Evolutionary conservation across 1,139 yeast species (phyloP).

Genomic region (Nakaseomyces kungkrabaensis): DNA sequence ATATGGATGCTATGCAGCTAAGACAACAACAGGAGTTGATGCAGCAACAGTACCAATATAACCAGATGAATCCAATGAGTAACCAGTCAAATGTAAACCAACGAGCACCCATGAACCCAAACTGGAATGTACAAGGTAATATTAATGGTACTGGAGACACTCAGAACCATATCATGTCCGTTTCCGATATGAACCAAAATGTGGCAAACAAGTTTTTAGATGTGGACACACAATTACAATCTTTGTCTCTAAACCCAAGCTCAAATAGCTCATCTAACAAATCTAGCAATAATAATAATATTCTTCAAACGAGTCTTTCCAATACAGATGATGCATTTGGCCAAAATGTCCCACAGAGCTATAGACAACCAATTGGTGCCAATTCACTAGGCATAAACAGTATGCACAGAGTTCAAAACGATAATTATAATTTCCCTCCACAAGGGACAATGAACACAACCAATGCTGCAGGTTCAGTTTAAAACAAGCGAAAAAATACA

Average conservation of each 20-base stretch:
- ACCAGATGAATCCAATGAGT: not conserved
- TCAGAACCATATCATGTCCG: not conserved
- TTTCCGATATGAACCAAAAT: not conserved
- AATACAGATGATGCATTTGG: not conserved
- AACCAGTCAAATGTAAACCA: not conserved
- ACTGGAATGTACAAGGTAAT: not conserved
- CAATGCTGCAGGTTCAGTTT: constrained; percentile 2
- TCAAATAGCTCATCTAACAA: not conserved
- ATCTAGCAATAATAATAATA: not conserved
- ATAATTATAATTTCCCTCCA: not conserved
- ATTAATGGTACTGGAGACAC: not conserved
- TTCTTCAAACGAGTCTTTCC: not conserved
- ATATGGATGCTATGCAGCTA: not conserved
- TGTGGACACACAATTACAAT: not conserved
- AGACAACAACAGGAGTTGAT: constrained; percentile 2
- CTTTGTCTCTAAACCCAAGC: not conserved
- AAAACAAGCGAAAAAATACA: not conserved
- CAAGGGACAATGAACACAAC: not conserved
- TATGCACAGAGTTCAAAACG: not conserved
- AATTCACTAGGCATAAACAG: not conserved
- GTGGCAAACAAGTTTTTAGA: not conserved
- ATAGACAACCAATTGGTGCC: not conserved
- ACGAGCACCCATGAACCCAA: not conserved
- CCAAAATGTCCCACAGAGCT: not conserved
- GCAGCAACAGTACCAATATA: constrained; percentile 1